Evolutionary conservation across 2,329 filamentous ascomycete genomes (phyloP).

Genomic region (Exserohilum rostratum): DNA sequence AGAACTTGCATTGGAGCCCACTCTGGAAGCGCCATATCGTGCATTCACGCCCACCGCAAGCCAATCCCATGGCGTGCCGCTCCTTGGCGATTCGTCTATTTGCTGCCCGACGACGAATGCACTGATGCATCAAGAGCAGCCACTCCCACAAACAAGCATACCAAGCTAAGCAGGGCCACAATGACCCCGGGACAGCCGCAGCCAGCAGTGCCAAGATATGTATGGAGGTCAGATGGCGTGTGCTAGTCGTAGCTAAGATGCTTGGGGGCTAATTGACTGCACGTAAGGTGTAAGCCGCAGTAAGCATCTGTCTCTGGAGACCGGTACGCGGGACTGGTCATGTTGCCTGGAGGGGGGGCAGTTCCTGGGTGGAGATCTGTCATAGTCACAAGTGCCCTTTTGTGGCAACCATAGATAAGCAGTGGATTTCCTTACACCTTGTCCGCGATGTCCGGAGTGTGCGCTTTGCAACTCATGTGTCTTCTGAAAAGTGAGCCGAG

Average conservation of each 20-base stretch:
- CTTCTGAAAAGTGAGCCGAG: slow-evolving; percentile 4
- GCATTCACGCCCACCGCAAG: slow-evolving; percentile 8
- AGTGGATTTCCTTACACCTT: background rate
- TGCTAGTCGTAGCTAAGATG: slow-evolving; percentile 11
- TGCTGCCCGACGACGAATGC: slow-evolving; percentile 2
- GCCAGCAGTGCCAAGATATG: slow-evolving; percentile 5
- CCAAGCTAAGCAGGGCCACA: slow-evolving; percentile 11
- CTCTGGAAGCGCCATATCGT: slow-evolving; percentile 8
- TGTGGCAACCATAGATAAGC: slow-evolving; percentile 1
- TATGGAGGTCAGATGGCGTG: slow-evolving; percentile 28
- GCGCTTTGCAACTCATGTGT: background rate
- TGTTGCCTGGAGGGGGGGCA: slow-evolving; percentile 3
- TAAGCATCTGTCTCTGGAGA: slow-evolving; percentile 27
- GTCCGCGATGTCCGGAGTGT: background rate
- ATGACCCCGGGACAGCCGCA: slow-evolving; percentile 3
- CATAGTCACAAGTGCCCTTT: slow-evolving; percentile 2
- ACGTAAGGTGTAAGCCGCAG: slow-evolving; percentile 36
- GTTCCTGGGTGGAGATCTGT: slow-evolving; percentile 1
- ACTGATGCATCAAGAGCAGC: background rate
- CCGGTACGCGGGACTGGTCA: slow-evolving; percentile 22
- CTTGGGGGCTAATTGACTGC: slow-evolving; percentile 15
- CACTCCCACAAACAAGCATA: slow-evolving; percentile 22
- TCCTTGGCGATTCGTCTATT: slow-evolving; percentile 9
- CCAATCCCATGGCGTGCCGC: slow-evolving; percentile 5
- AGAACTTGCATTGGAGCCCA: slow-evolving; percentile 9